These are phyloP conservation scores for Alternaria brassicae DNA, from an alignment of 2,329 filamentous ascomycete species.

Conservation along the genomic window DNA sequence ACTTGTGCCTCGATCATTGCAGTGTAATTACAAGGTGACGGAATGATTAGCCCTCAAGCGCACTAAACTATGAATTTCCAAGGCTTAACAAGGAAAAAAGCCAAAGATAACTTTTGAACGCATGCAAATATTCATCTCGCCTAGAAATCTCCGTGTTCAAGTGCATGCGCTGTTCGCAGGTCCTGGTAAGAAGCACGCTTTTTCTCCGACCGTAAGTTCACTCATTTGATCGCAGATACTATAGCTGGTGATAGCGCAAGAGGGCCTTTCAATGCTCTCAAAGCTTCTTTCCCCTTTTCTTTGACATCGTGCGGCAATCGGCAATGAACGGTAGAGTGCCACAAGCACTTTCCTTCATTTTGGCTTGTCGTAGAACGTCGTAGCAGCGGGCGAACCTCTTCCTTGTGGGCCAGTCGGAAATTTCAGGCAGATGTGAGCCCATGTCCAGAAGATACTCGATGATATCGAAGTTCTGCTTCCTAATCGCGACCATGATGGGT, in stretches of 20 bases:
- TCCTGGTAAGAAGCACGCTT: neutral
- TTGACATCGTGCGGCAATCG: neutral
- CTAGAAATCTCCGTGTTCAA: neutral
- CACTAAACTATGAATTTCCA: neutral
- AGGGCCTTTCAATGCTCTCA: neutral
- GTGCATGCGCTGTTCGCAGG: too few relatives aligned
- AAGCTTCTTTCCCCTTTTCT: neutral
- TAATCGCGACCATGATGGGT: neutral
- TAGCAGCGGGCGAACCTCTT: neutral
- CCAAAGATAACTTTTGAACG: neutral
- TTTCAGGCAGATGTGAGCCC: neutral
- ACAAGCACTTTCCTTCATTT: neutral
- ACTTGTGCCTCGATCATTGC: neutral
- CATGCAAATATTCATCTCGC: neutral
- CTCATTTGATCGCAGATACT: neutral
- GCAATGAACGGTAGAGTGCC: neutral
- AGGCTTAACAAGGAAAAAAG: too few relatives aligned
- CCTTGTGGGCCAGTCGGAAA: neutral
- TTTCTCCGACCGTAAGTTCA: neutral
- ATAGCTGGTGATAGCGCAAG: neutral
- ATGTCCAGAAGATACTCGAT: neutral
- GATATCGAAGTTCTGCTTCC: neutral
- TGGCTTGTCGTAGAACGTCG: neutral
- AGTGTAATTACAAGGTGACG: neutral
- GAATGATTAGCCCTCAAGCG: neutral